Conservation (phyloP, 192 early-diverging fungal species). For the Geranomyces variabilis region DNA sequence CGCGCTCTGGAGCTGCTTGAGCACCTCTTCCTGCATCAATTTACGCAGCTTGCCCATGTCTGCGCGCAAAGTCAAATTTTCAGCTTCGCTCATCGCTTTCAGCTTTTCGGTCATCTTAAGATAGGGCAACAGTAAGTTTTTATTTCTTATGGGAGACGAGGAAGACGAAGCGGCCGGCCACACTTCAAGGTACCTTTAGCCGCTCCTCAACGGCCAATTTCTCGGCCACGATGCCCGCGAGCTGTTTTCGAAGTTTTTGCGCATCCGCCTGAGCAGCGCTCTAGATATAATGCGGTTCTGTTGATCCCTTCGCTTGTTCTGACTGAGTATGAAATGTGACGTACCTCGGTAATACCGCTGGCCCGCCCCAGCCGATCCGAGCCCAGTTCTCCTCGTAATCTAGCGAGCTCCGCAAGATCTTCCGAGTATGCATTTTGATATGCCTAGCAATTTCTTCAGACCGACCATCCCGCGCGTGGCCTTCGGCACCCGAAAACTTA, state of each 20-base stretch:
- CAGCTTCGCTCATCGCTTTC: slow-evolving; percentile 45
- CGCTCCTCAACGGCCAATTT: slow-evolving; percentile 43
- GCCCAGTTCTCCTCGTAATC: slow-evolving; percentile 31
- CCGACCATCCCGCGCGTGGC: not conserved
- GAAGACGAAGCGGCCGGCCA: too few relatives aligned
- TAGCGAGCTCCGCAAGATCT: slow-evolving; percentile 35
- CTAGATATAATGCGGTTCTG: not conserved
- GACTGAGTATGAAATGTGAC: too few relatives aligned
- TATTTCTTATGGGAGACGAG: not conserved
- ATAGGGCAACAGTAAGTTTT: too few relatives aligned
- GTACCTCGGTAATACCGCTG: too few relatives aligned
- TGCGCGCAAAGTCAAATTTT: slow-evolving; percentile 42
- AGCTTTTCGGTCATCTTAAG: slow-evolving; percentile 48
- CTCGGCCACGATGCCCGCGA: slow-evolving; percentile 28
- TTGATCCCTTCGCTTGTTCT: too few relatives aligned
- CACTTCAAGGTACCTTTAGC: slow-evolving; percentile 35
- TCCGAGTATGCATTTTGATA: slow-evolving; percentile 43
- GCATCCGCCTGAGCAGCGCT: slow-evolving; percentile 24
- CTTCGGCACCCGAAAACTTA: slow-evolving; percentile 4
- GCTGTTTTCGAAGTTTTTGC: slow-evolving; percentile 22
- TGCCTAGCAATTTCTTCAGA: slow-evolving; percentile 15
- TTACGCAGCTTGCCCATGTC: slow-evolving; percentile 50
- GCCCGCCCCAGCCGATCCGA: not conserved
- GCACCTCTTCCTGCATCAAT: slow-evolving; percentile 44
- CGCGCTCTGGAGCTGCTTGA: slow-evolving; percentile 42